Conservation (phyloP, 352 stramenopile genomes). For the Phytophthora pini region DNA sequence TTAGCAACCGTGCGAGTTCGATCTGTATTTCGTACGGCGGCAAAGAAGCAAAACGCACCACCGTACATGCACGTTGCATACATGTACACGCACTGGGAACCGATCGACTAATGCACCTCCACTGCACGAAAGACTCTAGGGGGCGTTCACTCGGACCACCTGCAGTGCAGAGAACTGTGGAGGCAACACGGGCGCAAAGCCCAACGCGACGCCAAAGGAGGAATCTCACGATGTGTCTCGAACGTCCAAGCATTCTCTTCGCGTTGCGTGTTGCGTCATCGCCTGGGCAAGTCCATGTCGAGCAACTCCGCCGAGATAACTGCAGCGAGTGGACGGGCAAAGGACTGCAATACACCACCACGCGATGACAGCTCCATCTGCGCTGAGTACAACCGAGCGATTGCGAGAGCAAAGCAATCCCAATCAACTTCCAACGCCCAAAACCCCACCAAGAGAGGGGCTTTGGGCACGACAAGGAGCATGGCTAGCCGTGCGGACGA, state of each 20-base stretch:
- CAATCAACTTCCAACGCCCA: neutral
- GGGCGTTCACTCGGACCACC: conserved; percentile 12
- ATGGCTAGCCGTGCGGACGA: neutral
- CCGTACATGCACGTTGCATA: too few relatives aligned
- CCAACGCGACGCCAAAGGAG: neutral
- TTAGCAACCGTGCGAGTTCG: conserved; percentile 21
- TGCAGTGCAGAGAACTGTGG: conserved; percentile 22
- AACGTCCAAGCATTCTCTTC: conserved; percentile 22
- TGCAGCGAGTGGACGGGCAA: conserved; percentile 19
- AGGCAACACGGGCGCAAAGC: conserved; percentile 14
- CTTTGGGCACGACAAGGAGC: conserved; percentile 1
- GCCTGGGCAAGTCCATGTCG: conserved; percentile 17
- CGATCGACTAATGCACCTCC: conserved; percentile 23
- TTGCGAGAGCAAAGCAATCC: neutral
- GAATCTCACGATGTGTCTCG: conserved; percentile 16
- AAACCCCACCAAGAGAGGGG: conserved; percentile 12
- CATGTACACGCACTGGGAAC: too few relatives aligned
- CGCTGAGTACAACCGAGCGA: conserved; percentile 5
- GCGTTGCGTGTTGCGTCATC: conserved; percentile 28
- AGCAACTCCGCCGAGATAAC: conserved; percentile 22
- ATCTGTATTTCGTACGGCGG: neutral
- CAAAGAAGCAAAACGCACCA: conserved; percentile 4
- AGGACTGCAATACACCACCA: conserved; percentile 36
- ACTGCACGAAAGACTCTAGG: conserved; percentile 16
- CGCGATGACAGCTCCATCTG: conserved; percentile 29